These are phyloP conservation scores for Diaporthe citriasiana DNA, from an alignment of 2,329 filamentous ascomycete genomes.

Conservation along the genomic window DNA sequence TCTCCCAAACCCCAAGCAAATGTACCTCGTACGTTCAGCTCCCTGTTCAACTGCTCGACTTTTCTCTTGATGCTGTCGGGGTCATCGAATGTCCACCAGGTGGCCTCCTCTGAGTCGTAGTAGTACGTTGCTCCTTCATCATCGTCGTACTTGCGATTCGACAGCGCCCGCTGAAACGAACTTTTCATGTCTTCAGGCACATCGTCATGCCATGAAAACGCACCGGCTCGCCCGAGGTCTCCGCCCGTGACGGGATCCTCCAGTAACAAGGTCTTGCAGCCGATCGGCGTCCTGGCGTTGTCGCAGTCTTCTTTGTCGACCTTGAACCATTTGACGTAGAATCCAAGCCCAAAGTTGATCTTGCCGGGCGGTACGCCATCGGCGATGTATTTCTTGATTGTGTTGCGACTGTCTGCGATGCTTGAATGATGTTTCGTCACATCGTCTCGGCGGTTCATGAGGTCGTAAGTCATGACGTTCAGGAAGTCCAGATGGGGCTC, in stretches of 20 bases:
- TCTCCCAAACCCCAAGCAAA: constrained; percentile 84
- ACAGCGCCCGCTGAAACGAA: constrained; percentile 71
- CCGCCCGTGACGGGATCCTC: constrained; percentile 72
- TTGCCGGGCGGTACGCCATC: constrained; percentile 68
- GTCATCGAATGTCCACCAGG: constrained; percentile 85
- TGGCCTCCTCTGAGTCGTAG: constrained; percentile 69
- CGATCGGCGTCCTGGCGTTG: constrained; percentile 64
- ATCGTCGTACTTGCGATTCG: constrained; percentile 68
- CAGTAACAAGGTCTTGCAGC: constrained; percentile 70
- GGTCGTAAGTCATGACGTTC: constrained; percentile 71
- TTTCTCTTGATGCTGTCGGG: constrained; percentile 72
- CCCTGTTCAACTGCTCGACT: constrained; percentile 70
- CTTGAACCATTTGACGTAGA: constrained; percentile 78
- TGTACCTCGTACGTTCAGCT: constrained; percentile 73
- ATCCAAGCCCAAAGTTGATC: constrained; percentile 77
- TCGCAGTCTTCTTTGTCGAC: constrained; percentile 61
- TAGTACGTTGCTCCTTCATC: constrained; percentile 75
- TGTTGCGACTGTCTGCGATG: constrained; percentile 65
- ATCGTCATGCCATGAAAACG: constrained; percentile 72
- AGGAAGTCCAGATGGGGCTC: constrained; percentile 74
- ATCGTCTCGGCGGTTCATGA: constrained; percentile 80
- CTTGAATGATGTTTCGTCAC: constrained; percentile 76
- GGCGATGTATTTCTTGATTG: constrained; percentile 71
- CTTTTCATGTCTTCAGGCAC: constrained; percentile 65
- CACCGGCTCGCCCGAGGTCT: constrained; percentile 67